phyloP scores from a whole-genome alignment of 2,329 filamentous ascomycete species.

The Cephalotrichum gorgonifer region DNA sequence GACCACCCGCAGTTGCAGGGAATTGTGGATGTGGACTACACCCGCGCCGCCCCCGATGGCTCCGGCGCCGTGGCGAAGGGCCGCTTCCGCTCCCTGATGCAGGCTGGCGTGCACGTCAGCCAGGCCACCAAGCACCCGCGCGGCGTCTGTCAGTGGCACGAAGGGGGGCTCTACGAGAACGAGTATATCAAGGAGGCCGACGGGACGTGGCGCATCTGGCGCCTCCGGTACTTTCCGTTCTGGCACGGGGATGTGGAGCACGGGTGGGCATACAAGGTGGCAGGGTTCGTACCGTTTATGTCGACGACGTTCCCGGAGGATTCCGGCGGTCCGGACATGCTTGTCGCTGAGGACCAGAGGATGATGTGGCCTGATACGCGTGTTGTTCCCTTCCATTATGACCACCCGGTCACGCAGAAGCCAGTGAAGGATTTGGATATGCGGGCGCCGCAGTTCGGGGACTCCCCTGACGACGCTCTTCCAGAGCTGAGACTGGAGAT shows the following conservation, averaged over 20 bases:
- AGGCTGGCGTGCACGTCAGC: too few relatives aligned
- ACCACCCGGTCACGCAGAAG: conserved; percentile 37
- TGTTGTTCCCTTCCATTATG: conserved; percentile 43
- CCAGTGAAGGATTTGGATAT: conserved; percentile 33
- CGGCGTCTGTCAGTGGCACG: conserved; percentile 46
- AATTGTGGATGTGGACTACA: too few relatives aligned
- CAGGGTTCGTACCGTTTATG: conserved; percentile 42
- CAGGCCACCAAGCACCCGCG: too few relatives aligned
- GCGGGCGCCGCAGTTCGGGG: conserved; percentile 35
- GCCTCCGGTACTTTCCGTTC: conserved; percentile 45
- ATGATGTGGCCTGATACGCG: conserved; percentile 47
- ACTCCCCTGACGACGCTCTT: too few relatives aligned
- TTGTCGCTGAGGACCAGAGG: conserved; percentile 32
- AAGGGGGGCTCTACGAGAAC: conserved; percentile 48
- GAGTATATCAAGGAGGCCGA: conserved; percentile 42
- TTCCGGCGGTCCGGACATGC: conserved; percentile 37
- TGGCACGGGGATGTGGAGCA: conserved; percentile 44
- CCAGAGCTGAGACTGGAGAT: too few relatives aligned
- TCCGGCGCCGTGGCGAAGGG: too few relatives aligned
- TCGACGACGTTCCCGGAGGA: conserved; percentile 37
- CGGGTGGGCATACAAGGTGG: conserved; percentile 42
- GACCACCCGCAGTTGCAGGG: too few relatives aligned
- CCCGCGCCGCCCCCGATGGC: too few relatives aligned
- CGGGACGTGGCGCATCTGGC: conserved; percentile 37
- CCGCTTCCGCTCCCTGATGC: too few relatives aligned